Conservation (phyloP, 352 stramenopile species). For the Globisporangium megalacanthum region DNA sequence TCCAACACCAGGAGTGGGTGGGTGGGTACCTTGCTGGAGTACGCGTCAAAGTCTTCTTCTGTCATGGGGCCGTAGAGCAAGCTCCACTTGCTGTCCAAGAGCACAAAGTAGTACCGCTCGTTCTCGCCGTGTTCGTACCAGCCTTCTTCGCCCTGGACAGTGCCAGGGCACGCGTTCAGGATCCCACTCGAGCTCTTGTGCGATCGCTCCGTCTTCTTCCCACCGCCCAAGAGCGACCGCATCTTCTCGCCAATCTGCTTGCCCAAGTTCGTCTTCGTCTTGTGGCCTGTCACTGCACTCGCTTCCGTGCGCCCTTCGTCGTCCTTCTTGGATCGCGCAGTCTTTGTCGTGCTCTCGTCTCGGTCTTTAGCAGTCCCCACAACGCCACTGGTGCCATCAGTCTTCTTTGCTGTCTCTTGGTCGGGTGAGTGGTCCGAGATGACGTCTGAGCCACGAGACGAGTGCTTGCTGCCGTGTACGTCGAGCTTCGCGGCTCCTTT, state of each 20-base stretch:
- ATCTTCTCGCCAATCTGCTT: conserved; percentile 82
- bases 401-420: conserved; percentile 12
- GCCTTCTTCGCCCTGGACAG: conserved; percentile 76
- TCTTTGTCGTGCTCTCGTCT: conserved; percentile 11
- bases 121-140: conserved; percentile 87
- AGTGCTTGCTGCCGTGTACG: conserved; percentile 22
- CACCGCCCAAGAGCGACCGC: conserved; percentile 65
- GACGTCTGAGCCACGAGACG: conserved; percentile 10
- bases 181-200: conserved; percentile 73
- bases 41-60: conserved; percentile 77
- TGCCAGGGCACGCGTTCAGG: conserved; percentile 72
- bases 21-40: conserved; percentile 59
- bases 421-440: conserved; percentile 14
- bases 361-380: not conserved
- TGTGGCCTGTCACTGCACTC: conserved; percentile 17
- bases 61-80: conserved; percentile 82
- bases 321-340: conserved; percentile 29
- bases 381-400: conserved; percentile 1
- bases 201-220: conserved; percentile 59
- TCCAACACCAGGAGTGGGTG: not conserved
- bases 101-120: conserved; percentile 83
- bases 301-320: conserved; percentile 46
- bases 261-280: conserved; percentile 42
- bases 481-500: conserved; percentile 33
- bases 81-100: conserved; percentile 81